Evolutionary conservation across 257 asterid species (phyloP), one percentile per base, ranked within the genome.

Genomic region (Rubia yunnanensis): DNA sequence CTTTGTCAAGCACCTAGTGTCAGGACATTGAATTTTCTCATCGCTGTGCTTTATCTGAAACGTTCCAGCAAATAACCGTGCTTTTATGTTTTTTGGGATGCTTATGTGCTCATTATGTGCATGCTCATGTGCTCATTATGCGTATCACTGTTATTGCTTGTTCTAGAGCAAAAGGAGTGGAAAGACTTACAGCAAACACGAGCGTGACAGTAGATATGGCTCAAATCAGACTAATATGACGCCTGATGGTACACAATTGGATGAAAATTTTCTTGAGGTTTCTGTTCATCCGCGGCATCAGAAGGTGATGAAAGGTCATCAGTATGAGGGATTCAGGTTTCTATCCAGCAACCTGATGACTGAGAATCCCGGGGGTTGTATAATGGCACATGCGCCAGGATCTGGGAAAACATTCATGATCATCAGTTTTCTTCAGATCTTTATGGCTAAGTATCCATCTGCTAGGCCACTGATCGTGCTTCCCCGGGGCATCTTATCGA

Each of bases 361-460:
- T 3, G 96, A 87, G 50, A 82, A 87, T 69, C 96, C 95, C 10
- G 95, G 97, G 68, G 95, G 96, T 48, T 89, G 97, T 73, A 83
- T 89, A 44, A 72, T 92, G 92, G 97, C 95, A 0, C 97, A 92
- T 63, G 99, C 94, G 60, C 95, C 96, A 11, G 99, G 96, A 74
- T 89, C 97, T 5, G 97, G 96, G 9, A 89, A 86, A 73, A 89
- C 96, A 0, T 89, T 89, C 66, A 86, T 89, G 97, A 82, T 89
- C 6, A 86, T 92, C 68, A 89, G 97, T 67, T 92, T 87, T 74
- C 85, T 89, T 11, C 99, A 92, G 77, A 89, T 96, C 64, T 92
- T 87, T 61, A 87, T 89, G 97, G 94, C 99, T 3, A 87, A 83
- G 50, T 87, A 86, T 73, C 95, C 95, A 7, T 71, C 66, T 54